Percentiles rank a stretch among this genome's conserved stretches.
phyloP scores from a whole-genome alignment of 805 yeast genomes.

The Cyberlindnera maclurae region DNA sequence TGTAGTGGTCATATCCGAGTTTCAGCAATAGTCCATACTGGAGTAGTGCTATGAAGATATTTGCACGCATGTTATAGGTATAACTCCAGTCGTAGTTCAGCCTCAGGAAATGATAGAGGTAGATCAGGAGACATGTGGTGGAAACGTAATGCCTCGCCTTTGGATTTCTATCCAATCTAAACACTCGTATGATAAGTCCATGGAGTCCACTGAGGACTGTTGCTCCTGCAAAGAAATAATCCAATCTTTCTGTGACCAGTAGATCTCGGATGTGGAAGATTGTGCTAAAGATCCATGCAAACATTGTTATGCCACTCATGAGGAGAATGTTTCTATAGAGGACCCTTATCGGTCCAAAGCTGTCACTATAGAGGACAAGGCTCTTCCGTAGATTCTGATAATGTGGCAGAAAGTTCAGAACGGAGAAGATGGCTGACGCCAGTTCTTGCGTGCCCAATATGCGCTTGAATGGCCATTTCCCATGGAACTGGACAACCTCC shows the following conservation, averaged over 20 bases:
- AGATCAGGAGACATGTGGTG: constrained; percentile 39
- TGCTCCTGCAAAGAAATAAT: constrained; percentile 88
- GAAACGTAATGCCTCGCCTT: constrained; percentile 34
- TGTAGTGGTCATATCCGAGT: constrained; percentile 27
- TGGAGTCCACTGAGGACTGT: constrained; percentile 79
- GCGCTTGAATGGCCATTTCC: constrained; percentile 93
- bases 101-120: constrained; percentile 57
- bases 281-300: constrained; percentile 84
- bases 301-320: constrained; percentile 59
- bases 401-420: constrained; percentile 64
- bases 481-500: constrained; percentile 80
- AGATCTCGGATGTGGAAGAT: constrained; percentile 87
- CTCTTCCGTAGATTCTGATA: constrained; percentile 36
- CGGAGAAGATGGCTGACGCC: constrained; percentile 72
- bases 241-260: constrained; percentile 71
- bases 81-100: constrained; percentile 76
- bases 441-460: constrained; percentile 79
- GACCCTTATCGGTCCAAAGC: constrained; percentile 9
- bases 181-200: constrained; percentile 53
- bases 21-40: constrained; percentile 48
- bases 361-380: constrained; percentile 3
- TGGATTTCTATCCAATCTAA: constrained; percentile 43
- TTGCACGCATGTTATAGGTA: constrained; percentile 90
- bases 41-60: constrained; percentile 66
- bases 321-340: constrained; percentile 31